phyloP scores from a whole-genome alignment of 1,284 basidiomycete genomes.

The Trichosporon ovoides region DNA sequence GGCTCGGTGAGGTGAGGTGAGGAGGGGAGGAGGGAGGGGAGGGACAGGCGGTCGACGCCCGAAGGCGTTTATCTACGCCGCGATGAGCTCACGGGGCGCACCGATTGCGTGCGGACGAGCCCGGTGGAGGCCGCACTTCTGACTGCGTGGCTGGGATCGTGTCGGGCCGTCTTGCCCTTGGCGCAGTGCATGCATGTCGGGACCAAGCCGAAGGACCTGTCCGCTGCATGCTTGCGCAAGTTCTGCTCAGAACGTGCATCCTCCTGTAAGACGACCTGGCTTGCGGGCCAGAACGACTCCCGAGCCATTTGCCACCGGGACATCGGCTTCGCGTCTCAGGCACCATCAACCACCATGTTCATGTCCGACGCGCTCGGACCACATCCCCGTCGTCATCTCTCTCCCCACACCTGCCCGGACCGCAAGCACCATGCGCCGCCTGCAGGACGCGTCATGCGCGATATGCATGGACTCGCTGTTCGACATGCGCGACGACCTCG shows the following conservation, averaged over 20 bases:
- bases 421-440: constrained; percentile 2
- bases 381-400: neutral
- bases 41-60: too few species aligned
- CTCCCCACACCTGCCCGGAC: neutral
- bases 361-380: neutral
- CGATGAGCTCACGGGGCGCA: neutral
- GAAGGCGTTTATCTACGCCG: neutral
- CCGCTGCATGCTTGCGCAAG: too few species aligned
- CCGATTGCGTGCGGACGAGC: neutral
- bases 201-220: too few species aligned
- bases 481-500: constrained; percentile 32
- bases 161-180: too few species aligned
- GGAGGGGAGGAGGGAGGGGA: neutral
- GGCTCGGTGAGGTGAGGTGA: neutral
- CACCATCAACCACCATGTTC: neutral
- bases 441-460: constrained; percentile 31
- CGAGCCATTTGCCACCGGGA: neutral
- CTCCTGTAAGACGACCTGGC: too few species aligned
- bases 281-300: too few species aligned
- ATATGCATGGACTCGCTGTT: constrained; percentile 44
- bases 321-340: neutral
- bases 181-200: too few species aligned
- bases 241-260: too few species aligned
- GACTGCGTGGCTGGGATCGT: too few species aligned
- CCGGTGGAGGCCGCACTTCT: neutral